A percentile compares a stretch with the other conserved stretches of the same genome.
phyloP scores from a whole-genome alignment of 148 eudicot genomes.

The Rhododendron molle region DNA sequence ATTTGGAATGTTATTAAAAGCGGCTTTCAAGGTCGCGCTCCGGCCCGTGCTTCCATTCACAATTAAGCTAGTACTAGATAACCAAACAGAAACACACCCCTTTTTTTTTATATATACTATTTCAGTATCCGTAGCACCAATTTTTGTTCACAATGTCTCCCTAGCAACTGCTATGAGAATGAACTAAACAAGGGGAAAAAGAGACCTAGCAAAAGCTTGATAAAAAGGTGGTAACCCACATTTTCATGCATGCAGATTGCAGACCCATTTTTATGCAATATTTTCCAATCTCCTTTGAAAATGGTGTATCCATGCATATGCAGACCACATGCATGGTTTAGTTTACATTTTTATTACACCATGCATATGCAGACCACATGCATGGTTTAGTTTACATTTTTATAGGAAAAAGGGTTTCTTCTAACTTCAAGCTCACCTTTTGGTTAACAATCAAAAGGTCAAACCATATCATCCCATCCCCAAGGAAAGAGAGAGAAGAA shows the following conservation, averaged over 20 bases:
- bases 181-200: not conserved
- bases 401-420: not conserved
- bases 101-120: too few species aligned
- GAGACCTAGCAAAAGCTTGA: not conserved
- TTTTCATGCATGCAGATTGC: not conserved
- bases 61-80: too few species aligned
- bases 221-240: not conserved
- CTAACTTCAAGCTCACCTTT: not conserved
- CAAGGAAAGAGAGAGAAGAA: not conserved
- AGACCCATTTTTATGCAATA: not conserved
- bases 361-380: not conserved
- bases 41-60: too few species aligned
- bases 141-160: not conserved
- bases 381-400: not conserved
- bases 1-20: too few species aligned
- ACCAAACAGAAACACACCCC: too few species aligned
- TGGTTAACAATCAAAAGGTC: not conserved
- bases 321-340: conserved; percentile 1
- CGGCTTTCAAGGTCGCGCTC: too few species aligned
- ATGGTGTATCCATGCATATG: not conserved
- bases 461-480: not conserved
- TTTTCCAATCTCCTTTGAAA: not conserved
- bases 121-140: not conserved
- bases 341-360: not conserved
- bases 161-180: not conserved